These are phyloP conservation scores for Solanum hybrid DNA, from an alignment of 305 asterid species.

Conservation along the genomic window DNA sequence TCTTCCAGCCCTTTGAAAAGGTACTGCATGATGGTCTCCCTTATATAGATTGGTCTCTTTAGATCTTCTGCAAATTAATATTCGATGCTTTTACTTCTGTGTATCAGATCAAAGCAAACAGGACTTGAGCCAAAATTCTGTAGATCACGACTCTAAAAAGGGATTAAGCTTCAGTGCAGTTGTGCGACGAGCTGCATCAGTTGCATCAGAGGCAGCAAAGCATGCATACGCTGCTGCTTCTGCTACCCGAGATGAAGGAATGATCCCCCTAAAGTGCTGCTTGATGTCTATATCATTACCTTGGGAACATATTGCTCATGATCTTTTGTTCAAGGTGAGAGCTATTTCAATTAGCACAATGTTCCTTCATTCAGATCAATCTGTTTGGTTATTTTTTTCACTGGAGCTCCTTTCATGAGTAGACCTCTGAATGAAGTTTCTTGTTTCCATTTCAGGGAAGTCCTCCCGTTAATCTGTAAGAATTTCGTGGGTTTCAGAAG, in stretches of 20 bases:
- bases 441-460: conserved; percentile 28
- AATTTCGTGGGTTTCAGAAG: background rate
- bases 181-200: conserved; percentile 84
- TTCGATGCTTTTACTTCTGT: background rate
- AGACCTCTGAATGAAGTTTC: conserved; percentile 1
- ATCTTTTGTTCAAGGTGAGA: conserved; percentile 81
- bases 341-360: background rate
- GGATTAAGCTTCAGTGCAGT: conserved; percentile 60
- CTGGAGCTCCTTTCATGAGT: background rate
- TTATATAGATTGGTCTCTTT: background rate
- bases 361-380: background rate
- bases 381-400: background rate
- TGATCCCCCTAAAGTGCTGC: conserved; percentile 91
- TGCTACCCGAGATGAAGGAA: conserved; percentile 60
- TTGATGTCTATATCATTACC: conserved; percentile 90
- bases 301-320: conserved; percentile 92
- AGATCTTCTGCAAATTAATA: background rate
- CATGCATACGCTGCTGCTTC: conserved; percentile 96
- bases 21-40: background rate
- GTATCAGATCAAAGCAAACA: conserved; percentile 75
- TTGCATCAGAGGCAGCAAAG: conserved; percentile 90
- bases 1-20: background rate
- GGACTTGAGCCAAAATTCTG: conserved; percentile 48
- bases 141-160: conserved; percentile 22
- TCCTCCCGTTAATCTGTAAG: conserved; percentile 45